phyloP scores from a whole-genome alignment of 2,329 filamentous ascomycete genomes.

The Aspergillus awamori region DNA sequence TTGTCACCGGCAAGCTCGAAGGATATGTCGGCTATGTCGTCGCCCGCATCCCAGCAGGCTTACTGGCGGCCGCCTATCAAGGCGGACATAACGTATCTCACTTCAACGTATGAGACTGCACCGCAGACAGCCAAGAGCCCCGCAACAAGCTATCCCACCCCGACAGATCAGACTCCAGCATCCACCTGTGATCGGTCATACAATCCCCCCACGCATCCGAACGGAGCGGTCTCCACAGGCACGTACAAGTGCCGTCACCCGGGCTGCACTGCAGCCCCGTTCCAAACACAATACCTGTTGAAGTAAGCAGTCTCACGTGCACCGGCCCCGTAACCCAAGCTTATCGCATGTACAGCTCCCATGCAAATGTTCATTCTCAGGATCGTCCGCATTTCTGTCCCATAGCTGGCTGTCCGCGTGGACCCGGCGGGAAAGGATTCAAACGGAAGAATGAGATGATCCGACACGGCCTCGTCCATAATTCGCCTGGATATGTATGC shows the following conservation, averaged over 20 bases:
- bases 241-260: conserved; percentile 58
- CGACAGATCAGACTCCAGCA: conserved; percentile 37
- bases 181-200: conserved; percentile 29
- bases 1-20: conserved; percentile 44
- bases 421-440: conserved; percentile 67
- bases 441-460: conserved; percentile 73
- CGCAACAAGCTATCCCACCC: conserved; percentile 43
- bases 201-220: conserved; percentile 28
- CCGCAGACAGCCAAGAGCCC: conserved; percentile 40
- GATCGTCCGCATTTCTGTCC: conserved; percentile 67
- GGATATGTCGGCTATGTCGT: conserved; percentile 39
- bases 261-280: conserved; percentile 61
- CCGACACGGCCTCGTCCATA: conserved; percentile 83
- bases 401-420: conserved; percentile 59
- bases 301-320: conserved; percentile 52
- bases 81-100: conserved; percentile 30
- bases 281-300: conserved; percentile 67
- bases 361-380: conserved; percentile 65
- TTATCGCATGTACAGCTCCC: conserved; percentile 41
- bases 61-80: conserved; percentile 34
- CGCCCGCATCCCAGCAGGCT: conserved; percentile 35
- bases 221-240: conserved; percentile 30
- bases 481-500: conserved; percentile 92
- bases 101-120: conserved; percentile 34
- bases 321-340: background rate